A percentile compares a stretch with the other conserved stretches of the same genome.
Evolutionary conservation across 768 basidiomycete genomes (phyloP).

Genomic region (Boletales sp.): DNA sequence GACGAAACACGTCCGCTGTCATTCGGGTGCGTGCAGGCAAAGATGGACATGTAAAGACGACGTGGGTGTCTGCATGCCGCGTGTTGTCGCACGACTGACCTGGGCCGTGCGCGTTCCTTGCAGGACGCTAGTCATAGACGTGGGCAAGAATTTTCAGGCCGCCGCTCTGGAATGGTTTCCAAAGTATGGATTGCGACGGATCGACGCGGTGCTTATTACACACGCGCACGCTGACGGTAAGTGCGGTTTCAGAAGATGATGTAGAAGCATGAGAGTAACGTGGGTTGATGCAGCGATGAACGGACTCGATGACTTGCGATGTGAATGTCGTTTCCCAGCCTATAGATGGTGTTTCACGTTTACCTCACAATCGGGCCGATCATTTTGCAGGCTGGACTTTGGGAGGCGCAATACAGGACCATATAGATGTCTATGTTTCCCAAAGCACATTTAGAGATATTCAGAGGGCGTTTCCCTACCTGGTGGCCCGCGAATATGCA

Average conservation of each 20-base stretch:
- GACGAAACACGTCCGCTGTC: conserved; percentile 79
- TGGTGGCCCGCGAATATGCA: conserved; percentile 69
- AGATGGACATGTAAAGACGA: conserved; percentile 33
- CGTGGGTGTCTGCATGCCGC: conserved; percentile 39
- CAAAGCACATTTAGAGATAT: conserved; percentile 63
- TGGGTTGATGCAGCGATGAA: conserved; percentile 61
- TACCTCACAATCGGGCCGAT: background rate
- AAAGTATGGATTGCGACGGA: conserved; percentile 65
- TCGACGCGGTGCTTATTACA: conserved; percentile 77
- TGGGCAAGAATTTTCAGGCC: conserved; percentile 77
- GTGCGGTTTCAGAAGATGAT: conserved; percentile 1
- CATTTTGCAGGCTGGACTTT: conserved; percentile 66
- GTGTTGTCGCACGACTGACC: background rate
- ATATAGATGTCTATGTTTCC: conserved; percentile 75
- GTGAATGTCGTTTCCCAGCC: conserved; percentile 33
- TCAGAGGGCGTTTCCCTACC: conserved; percentile 74
- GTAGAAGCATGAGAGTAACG: conserved; percentile 1
- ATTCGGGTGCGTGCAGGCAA: conserved; percentile 42
- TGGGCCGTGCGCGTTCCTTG: background rate
- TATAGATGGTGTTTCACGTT: background rate
- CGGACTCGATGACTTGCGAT: conserved; percentile 85
- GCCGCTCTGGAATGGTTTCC: conserved; percentile 59
- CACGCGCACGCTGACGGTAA: conserved; percentile 83
- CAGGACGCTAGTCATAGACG: conserved; percentile 80
- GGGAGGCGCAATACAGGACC: conserved; percentile 54